Evolutionary conservation across 1,284 basidiomycete species (phyloP), one percentile per base, ranked within the genome.

Genomic region (Sparassis latifolia): DNA sequence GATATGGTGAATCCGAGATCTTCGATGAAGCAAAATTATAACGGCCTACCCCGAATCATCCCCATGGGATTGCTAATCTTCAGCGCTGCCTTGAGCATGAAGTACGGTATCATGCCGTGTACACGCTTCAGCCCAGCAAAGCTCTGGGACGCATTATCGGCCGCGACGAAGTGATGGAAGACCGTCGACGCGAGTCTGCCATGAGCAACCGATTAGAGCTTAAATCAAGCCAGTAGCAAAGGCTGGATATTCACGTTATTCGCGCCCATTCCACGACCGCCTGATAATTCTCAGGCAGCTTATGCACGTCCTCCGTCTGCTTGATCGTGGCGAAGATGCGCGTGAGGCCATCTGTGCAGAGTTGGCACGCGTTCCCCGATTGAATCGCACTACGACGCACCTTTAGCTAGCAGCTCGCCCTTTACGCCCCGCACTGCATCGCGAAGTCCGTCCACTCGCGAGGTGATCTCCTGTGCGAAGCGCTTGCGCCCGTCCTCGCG

Each of bases 91-190:
- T 94, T 96, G 53, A 99, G 80, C 74, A 98, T 84, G 64, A 98
- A 93, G 70, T 99, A 99, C 2, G 96, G 96, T 92, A 99, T 97
- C 52, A 97, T 73, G 1, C 92, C 92, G 65, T 99, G 97, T 49
- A 97, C 82, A 41, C 95, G 82, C 71, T 98, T 99, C 55, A 99
- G 71, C 55, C 84, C 80, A 1, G 89, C 78, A 57, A 98, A 88
- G 9, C 84, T 88, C 59, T 97, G 90, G 3, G 94, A 96, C 7
- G 94, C 89, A 52, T 86, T 88, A 68, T 99, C 96, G 10, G 92
- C 83, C 1, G 96, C 96, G 35, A 97, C 83, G 60, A 95, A 96
- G 44, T 92, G 84, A 59, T 96, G 92, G 67, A 98, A 99, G 46
- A 98, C 85, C 2, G 96, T 97, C 3, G 95, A 96, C 0, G 96